phyloP scores from a whole-genome alignment of 176 grass and related monocot species.

The Coix lacrymajobi region DNA sequence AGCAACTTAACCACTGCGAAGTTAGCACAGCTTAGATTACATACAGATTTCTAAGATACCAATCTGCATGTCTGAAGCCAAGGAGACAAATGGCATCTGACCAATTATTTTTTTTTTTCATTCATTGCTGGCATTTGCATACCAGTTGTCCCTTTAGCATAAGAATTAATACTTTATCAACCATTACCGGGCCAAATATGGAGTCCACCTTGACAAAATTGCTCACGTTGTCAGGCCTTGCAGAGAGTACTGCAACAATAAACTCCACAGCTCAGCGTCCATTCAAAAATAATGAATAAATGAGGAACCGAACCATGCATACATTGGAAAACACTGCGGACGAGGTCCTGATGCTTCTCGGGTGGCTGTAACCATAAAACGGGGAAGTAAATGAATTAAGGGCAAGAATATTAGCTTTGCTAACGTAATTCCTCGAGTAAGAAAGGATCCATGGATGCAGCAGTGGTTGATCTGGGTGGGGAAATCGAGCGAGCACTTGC shows the following conservation, averaged over 20 bases:
- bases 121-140: not conserved
- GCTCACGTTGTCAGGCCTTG: conserved; percentile 68
- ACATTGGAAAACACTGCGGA: conserved; percentile 74
- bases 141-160: not conserved
- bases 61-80: not conserved
- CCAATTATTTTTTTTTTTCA: not conserved
- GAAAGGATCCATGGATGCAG: not conserved
- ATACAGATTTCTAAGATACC: not conserved
- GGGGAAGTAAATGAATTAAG: not conserved
- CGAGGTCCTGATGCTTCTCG: conserved; percentile 87
- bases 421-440: not conserved
- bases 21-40: not conserved
- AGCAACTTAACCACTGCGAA: not conserved
- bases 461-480: not conserved
- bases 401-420: not conserved
- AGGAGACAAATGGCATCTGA: not conserved
- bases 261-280: not conserved
- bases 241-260: conserved; percentile 61
- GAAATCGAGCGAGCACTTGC: conserved; percentile 18
- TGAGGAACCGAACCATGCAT: not conserved
- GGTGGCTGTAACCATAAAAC: conserved; percentile 50
- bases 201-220: conserved; percentile 64
- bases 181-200: conserved; percentile 74
- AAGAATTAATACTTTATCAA: conserved; percentile 7
- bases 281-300: not conserved